A percentile compares a stretch with the other conserved stretches of the same genome.
Conservation (phyloP, 106 monocot genomes). For the Cymbidium sinense region DNA sequence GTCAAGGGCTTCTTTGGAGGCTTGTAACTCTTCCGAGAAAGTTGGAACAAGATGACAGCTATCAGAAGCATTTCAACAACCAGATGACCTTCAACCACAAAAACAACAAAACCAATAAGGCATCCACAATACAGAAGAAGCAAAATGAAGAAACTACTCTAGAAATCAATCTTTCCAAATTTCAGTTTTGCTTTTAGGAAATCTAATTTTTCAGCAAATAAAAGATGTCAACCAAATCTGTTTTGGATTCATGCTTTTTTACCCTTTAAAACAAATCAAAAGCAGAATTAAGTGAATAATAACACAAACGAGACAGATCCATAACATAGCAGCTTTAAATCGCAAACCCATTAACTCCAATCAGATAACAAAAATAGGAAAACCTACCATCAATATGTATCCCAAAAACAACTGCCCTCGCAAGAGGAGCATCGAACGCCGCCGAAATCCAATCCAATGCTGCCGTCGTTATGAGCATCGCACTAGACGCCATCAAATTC, state of each 20-base stretch:
- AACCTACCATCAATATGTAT: constrained; percentile 61
- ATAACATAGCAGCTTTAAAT: not conserved
- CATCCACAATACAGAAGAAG: not conserved
- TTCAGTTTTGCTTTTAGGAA: not conserved
- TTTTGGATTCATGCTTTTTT: not conserved
- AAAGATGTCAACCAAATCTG: not conserved
- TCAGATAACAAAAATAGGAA: not conserved
- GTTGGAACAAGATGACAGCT: constrained; percentile 62
- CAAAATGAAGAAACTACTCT: not conserved
- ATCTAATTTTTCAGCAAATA: not conserved
- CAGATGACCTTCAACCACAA: constrained; percentile 52
- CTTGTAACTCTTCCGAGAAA: constrained; percentile 86
- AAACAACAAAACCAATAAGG: constrained; percentile 2
- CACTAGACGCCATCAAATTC: constrained; percentile 32
- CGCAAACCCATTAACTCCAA: not conserved
- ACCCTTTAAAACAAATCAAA: not conserved
- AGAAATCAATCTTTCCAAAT: not conserved
- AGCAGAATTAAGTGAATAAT: not conserved
- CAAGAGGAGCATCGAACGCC: constrained; percentile 48
- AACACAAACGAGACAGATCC: not conserved
- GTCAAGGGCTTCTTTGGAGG: constrained; percentile 76
- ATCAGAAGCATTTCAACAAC: constrained; percentile 76
- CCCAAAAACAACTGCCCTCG: constrained; percentile 73
- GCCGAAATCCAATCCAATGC: constrained; percentile 46
- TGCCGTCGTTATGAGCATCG: constrained; percentile 38